Conservation (phyloP, 805 yeast species). For the Metschnikowia gelsemii region DNA sequence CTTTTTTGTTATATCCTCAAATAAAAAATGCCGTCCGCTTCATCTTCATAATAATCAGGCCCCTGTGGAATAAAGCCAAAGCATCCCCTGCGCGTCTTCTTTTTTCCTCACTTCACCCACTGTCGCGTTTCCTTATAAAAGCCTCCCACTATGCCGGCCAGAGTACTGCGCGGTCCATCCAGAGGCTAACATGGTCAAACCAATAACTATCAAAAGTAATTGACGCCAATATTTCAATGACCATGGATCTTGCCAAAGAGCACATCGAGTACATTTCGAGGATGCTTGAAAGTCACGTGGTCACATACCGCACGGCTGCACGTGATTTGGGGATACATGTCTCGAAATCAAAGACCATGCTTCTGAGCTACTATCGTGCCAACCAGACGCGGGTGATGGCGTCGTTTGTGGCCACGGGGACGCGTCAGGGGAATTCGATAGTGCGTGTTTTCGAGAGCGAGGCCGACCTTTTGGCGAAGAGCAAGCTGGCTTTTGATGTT, state of each 20-base stretch:
- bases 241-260: slow-evolving; percentile 31
- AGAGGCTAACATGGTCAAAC: too few species aligned
- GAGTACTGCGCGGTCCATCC: too few species aligned
- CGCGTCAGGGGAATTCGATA: slow-evolving; percentile 13
- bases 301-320: slow-evolving; percentile 45
- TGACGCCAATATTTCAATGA: too few species aligned
- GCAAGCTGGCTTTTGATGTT: slow-evolving; percentile 26
- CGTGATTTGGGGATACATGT: slow-evolving; percentile 40
- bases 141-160: too few species aligned
- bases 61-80: too few species aligned
- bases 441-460: slow-evolving; percentile 28
- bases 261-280: slow-evolving; percentile 33
- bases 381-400: slow-evolving; percentile 40
- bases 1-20: too few species aligned
- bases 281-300: slow-evolving; percentile 17
- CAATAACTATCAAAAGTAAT: too few species aligned
- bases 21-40: too few species aligned
- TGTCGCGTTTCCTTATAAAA: too few species aligned
- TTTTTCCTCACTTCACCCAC: too few species aligned
- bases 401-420: slow-evolving; percentile 43
- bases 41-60: too few species aligned
- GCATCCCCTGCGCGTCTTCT: too few species aligned
- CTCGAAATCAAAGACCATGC: slow-evolving; percentile 37
- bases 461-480: slow-evolving; percentile 23
- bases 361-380: slow-evolving; percentile 38